A percentile compares a stretch with the other conserved stretches of the same genome.
Conservation (phyloP, 2,329 filamentous ascomycete genomes). For the Scedosporium boydii region DNA sequence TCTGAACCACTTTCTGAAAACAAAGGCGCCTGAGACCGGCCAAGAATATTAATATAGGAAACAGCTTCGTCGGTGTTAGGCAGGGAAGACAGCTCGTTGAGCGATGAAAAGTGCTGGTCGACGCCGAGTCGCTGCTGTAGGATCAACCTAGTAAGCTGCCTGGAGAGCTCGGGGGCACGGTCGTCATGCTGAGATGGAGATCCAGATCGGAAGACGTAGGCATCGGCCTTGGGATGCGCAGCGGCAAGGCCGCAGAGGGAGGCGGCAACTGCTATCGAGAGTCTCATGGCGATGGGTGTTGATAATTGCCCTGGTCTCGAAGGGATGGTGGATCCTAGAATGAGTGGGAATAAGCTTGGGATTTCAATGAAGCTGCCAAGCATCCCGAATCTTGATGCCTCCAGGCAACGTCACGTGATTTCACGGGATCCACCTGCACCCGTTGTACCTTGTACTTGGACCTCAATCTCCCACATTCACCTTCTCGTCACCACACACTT, state of each 20-base stretch:
- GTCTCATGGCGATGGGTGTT: conserved; percentile 28
- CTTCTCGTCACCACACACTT: no score
- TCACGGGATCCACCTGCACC: no score
- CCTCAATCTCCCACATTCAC: no score
- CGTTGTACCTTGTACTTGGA: no score
- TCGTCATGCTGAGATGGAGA: neutral
- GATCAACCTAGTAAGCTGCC: conserved; percentile 47
- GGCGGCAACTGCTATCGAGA: conserved; percentile 27
- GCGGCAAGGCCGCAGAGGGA: conserved; percentile 27
- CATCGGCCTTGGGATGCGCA: conserved; percentile 22
- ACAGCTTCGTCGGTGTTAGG: conserved; percentile 38
- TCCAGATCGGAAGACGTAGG: conserved; percentile 1
- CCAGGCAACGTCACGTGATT: no score
- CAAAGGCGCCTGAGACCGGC: conserved; percentile 39
- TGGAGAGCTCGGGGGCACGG: conserved; percentile 25
- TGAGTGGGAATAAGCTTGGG: neutral
- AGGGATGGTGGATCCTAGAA: neutral
- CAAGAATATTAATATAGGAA: conserved; percentile 50
- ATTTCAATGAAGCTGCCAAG: neutral
- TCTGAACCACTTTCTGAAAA: conserved; percentile 29
- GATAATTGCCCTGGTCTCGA: neutral
- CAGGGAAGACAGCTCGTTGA: conserved; percentile 33
- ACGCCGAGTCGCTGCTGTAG: conserved; percentile 46
- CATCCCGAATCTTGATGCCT: no score
- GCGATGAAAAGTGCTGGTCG: conserved; percentile 35